Conservation (phyloP, 78 protist genomes). For the Dictyostelium intermedium region DNA sequence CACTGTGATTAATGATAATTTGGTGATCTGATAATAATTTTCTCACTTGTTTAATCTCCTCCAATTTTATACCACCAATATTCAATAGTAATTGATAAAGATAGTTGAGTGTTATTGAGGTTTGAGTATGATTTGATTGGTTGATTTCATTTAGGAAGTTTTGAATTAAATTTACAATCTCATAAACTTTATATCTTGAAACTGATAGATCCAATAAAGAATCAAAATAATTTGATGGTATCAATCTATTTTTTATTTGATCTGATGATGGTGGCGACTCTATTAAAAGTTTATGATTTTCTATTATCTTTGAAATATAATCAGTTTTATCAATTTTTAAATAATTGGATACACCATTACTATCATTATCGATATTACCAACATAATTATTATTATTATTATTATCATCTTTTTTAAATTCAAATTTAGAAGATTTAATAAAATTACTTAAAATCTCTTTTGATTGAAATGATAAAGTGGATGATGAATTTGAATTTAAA, state of each 20-base stretch:
- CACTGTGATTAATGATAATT: not conserved
- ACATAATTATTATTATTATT: too few relatives aligned
- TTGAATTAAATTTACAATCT: not conserved
- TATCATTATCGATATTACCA: too few relatives aligned
- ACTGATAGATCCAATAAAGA: not conserved
- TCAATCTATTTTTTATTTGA: not conserved
- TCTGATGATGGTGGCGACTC: not conserved
- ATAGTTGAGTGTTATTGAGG: not conserved
- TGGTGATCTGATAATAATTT: not conserved
- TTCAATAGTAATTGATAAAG: not conserved
- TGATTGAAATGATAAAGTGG: not conserved
- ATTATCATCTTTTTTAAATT: too few relatives aligned
- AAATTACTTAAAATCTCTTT: not conserved
- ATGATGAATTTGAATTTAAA: not conserved
- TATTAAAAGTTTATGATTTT: not conserved
- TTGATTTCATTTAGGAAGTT: not conserved
- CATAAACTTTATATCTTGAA: not conserved
- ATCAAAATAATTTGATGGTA: not conserved
- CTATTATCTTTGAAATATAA: not conserved
- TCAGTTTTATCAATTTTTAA: not conserved
- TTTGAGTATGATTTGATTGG: not conserved
- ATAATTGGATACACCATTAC: too few relatives aligned
- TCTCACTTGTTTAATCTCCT: not conserved
- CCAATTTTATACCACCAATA: not conserved
- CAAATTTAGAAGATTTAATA: not conserved